These are phyloP conservation scores for Lolium perenne DNA, from an alignment of 176 grass and related monocot genomes.

Conservation along the genomic window DNA sequence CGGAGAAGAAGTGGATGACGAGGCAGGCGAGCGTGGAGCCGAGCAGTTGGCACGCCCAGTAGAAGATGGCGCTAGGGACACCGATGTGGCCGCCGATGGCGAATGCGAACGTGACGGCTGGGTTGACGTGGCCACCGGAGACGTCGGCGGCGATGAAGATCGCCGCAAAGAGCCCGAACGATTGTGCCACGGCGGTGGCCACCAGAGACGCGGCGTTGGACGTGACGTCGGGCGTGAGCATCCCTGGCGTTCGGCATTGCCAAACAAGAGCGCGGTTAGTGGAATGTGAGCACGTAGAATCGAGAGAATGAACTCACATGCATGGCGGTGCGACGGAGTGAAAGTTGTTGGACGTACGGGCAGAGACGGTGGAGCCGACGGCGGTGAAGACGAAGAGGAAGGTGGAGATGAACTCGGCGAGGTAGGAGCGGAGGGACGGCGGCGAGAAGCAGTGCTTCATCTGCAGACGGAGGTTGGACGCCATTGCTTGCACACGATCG, in stretches of 20 bases:
- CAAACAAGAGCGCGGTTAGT: neutral
- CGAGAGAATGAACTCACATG: neutral
- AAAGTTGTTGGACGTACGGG: slow-evolving; percentile 40
- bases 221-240: slow-evolving; percentile 59
- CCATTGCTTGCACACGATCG: slow-evolving; percentile 32
- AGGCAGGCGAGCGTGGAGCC: slow-evolving; percentile 79
- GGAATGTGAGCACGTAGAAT: neutral
- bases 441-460: slow-evolving; percentile 58
- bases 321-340: neutral
- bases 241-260: slow-evolving; percentile 46
- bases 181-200: slow-evolving; percentile 65
- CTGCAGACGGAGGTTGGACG: slow-evolving; percentile 47
- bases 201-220: slow-evolving; percentile 64
- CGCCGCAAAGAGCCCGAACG: slow-evolving; percentile 70
- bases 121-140: slow-evolving; percentile 91
- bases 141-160: slow-evolving; percentile 66
- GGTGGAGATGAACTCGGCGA: slow-evolving; percentile 92
- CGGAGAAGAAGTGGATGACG: slow-evolving; percentile 64
- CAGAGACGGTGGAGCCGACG: slow-evolving; percentile 70
- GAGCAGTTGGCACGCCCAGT: slow-evolving; percentile 77
- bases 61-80: slow-evolving; percentile 63
- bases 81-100: slow-evolving; percentile 65
- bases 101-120: slow-evolving; percentile 85
- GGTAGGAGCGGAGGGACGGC: slow-evolving; percentile 65
- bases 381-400: slow-evolving; percentile 83